Base-by-base conservation (phyloP, 208 protist genomes). In the Histomonas meleagridis region DNA sequence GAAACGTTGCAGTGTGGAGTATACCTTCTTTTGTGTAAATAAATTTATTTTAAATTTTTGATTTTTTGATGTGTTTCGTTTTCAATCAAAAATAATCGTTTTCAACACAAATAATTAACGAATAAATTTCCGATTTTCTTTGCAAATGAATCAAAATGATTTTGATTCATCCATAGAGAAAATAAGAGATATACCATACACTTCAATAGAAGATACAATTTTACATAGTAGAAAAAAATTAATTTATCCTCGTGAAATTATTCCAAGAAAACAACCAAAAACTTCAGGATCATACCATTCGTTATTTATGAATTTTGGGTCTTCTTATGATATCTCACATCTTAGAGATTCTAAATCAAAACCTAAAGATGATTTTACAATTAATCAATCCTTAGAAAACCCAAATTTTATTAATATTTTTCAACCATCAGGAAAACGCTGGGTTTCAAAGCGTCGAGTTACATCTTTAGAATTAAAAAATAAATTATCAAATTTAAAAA, bases 251-350 rank as follows among this genome's bases (percentile, higher is more conserved):
- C 12, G 23, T 38, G 18, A n/a, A 51, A 32, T 46, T 1, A 86
- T 18, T 38, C 9, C 40, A 26, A 10, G n/a, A 38, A 86, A 86
- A 55, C 76, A 46, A 5, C 76, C 76, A 57, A 86, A 51, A 86
- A 55, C 76, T 16, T 43, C 76, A 38, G 46, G 26, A 26, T 18
- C n/a, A 21, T 32, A 51, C 14, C 10, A 40, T 65, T 32, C 16
- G 0, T 55, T 86, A 55, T 86, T 86, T 35, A 38, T 46, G 9
- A n/a, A 48, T 32, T 43, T 86, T 1, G 55, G 46, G 1, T 26
- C 43, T 38, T 16, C 76, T 3, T 86, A 86, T 86, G 76, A 86
- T 86, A 86, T 86, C 76, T 1, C 76, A 86, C 26, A 51, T 40
- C 21, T 32, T 51, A 0, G 18, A 51, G 14, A 55, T 23, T 55